These are phyloP conservation scores for Calocera cornea DNA, from an alignment of 768 basidiomycete species.

Conservation along the genomic window DNA sequence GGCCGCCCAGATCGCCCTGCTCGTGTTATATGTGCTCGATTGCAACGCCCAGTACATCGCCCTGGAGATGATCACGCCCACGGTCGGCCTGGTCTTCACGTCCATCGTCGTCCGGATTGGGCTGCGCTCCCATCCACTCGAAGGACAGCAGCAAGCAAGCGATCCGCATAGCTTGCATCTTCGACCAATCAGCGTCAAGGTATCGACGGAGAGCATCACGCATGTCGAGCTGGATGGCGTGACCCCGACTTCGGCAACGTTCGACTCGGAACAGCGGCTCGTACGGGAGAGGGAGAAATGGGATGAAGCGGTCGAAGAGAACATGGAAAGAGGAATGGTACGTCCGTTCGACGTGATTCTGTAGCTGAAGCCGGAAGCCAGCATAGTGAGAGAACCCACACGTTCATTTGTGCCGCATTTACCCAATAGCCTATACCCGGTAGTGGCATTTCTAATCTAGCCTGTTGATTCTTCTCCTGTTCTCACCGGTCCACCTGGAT, in stretches of 20 bases:
- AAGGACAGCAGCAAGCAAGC: not conserved
- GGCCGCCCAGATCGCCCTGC: constrained; percentile 23
- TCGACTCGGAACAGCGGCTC: not conserved
- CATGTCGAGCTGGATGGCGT: not conserved
- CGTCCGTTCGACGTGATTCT: not conserved
- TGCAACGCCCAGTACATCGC: constrained; percentile 29
- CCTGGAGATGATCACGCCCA: constrained; percentile 17
- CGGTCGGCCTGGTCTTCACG: not conserved
- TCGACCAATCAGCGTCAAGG: not conserved
- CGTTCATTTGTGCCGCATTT: not conserved
- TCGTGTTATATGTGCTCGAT: constrained; percentile 25
- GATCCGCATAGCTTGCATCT: not conserved
- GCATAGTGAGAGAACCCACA: not conserved
- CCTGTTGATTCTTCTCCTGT: no score
- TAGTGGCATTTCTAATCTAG: no score
- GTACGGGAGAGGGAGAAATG: not conserved
- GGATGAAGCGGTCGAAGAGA: not conserved
- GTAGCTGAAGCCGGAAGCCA: not conserved
- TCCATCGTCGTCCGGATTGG: not conserved
- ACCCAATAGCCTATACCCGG: no score
- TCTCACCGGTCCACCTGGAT: no score
- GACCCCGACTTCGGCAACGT: not conserved
- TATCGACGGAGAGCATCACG: not conserved
- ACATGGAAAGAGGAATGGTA: not conserved
- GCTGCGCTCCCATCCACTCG: not conserved